Conservation (phyloP, 2,329 filamentous ascomycete genomes). For the Colletotrichum sp. region DNA sequence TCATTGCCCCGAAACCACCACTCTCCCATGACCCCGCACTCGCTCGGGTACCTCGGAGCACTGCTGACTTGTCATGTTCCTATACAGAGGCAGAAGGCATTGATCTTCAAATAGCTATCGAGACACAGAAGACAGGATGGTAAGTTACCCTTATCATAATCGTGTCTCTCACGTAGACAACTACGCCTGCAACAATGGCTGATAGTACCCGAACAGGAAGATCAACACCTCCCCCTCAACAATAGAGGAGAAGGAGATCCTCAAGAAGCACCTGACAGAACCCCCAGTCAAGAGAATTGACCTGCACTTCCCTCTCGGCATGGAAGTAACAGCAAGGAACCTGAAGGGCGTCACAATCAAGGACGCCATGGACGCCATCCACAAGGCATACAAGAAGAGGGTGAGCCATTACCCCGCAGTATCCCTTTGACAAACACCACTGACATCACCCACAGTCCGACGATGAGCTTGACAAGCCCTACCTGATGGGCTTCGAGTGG, state of each 20-base stretch:
- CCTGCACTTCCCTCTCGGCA: slow-evolving; percentile 86
- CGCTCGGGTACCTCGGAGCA: slow-evolving; percentile 2
- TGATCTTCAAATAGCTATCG: slow-evolving; percentile 74
- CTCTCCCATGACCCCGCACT: background rate
- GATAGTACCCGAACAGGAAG: slow-evolving; percentile 66
- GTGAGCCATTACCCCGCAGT: slow-evolving; percentile 52
- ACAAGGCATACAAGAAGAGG: slow-evolving; percentile 97
- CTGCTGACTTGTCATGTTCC: background rate
- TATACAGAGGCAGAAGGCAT: slow-evolving; percentile 73
- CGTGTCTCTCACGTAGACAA: background rate
- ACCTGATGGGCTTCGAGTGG: slow-evolving; percentile 96
- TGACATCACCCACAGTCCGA: slow-evolving; percentile 67
- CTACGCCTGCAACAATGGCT: background rate
- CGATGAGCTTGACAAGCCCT: slow-evolving; percentile 86
- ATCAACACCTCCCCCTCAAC: slow-evolving; percentile 84
- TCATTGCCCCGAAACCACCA: slow-evolving; percentile 20
- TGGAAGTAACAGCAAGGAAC: slow-evolving; percentile 89
- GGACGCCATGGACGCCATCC: slow-evolving; percentile 92
- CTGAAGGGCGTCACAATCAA: slow-evolving; percentile 96
- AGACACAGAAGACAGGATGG: slow-evolving; percentile 90
- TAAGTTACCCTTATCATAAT: slow-evolving; percentile 49
- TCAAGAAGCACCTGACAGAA: slow-evolving; percentile 80
- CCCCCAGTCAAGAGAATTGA: slow-evolving; percentile 95
- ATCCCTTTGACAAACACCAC: background rate
- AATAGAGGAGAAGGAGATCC: slow-evolving; percentile 82